phyloP scores from a whole-genome alignment of 768 basidiomycete genomes.

The Leccinum barrowsii region DNA sequence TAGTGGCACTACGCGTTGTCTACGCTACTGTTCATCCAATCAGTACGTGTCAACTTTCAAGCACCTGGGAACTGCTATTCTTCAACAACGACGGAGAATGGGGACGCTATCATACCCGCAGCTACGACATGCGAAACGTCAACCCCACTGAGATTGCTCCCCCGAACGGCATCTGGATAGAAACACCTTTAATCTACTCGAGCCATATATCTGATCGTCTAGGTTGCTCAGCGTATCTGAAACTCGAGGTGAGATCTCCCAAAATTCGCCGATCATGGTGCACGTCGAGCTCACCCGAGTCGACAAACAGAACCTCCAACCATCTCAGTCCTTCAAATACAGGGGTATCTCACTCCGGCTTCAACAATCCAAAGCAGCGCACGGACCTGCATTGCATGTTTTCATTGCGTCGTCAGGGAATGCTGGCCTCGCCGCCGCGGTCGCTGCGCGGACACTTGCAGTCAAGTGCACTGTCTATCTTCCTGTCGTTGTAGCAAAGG shows the following conservation, averaged over 20 bases:
- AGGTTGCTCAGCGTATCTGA: constrained; percentile 57
- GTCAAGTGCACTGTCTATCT: constrained; percentile 67
- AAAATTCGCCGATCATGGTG: not conserved
- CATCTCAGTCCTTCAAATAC: constrained; percentile 73
- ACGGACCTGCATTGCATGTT: constrained; percentile 56
- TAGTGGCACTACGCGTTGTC: too few species aligned
- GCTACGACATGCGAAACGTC: constrained; percentile 4
- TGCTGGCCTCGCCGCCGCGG: constrained; percentile 70
- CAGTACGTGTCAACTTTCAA: too few species aligned
- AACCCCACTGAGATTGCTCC: not conserved
- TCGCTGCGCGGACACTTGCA: constrained; percentile 51
- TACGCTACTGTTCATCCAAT: too few species aligned
- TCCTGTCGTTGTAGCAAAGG: constrained; percentile 48
- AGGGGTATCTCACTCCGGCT: constrained; percentile 66
- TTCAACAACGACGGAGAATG: not conserved
- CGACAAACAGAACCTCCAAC: constrained; percentile 60
- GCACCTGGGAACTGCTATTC: not conserved
- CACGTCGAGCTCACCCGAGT: not conserved
- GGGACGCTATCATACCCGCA: not conserved
- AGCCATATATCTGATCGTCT: constrained; percentile 50
- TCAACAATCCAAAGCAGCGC: constrained; percentile 44
- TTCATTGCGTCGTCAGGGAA: constrained; percentile 79
- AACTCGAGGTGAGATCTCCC: constrained; percentile 57
- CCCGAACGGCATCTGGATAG: constrained; percentile 42
- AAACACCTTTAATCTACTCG: constrained; percentile 67